phyloP scores from a whole-genome alignment of 75 land plant species.

The Pseudotsuga menziesii region DNA sequence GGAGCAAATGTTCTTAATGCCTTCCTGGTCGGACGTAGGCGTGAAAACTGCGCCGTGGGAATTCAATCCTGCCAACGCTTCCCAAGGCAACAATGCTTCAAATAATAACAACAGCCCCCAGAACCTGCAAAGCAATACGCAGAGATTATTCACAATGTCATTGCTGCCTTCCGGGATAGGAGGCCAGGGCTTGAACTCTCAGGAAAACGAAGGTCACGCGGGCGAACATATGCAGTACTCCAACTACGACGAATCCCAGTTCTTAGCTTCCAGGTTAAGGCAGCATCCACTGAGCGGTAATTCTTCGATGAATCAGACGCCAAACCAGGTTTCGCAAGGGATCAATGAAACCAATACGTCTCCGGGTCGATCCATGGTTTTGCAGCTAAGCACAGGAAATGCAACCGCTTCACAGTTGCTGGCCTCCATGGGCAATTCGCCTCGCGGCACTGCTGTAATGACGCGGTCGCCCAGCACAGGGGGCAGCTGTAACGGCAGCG shows the following conservation, averaged over 20 bases:
- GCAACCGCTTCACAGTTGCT: neutral
- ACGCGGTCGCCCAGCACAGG: constrained; percentile 2
- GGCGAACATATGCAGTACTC: constrained; percentile 4
- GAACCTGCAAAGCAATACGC: neutral
- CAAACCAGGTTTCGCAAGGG: constrained; percentile 7
- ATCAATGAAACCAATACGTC: constrained; percentile 3
- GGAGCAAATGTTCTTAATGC: constrained; percentile 52
- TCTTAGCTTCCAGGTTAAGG: constrained; percentile 26
- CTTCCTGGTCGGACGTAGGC: constrained; percentile 23
- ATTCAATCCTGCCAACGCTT: neutral
- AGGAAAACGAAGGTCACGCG: neutral
- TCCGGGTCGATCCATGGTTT: constrained; percentile 10
- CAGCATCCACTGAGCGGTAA: constrained; percentile 39
- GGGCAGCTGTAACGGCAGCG: neutral
- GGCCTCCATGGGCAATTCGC: constrained; percentile 9
- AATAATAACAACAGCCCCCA: neutral
- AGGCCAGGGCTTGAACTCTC: no score
- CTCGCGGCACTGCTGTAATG: neutral
- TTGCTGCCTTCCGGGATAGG: constrained; percentile 8
- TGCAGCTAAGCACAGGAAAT: constrained; percentile 8
- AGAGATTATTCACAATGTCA: constrained; percentile 18
- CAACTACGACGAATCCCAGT: constrained; percentile 15
- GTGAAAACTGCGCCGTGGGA: constrained; percentile 5
- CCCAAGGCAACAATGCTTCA: neutral
- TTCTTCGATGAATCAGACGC: neutral